A percentile compares a stretch with the other conserved stretches of the same genome.
Evolutionary conservation across 2,329 filamentous ascomycete species (phyloP).

Genomic region (Aspergillus alliaceus): DNA sequence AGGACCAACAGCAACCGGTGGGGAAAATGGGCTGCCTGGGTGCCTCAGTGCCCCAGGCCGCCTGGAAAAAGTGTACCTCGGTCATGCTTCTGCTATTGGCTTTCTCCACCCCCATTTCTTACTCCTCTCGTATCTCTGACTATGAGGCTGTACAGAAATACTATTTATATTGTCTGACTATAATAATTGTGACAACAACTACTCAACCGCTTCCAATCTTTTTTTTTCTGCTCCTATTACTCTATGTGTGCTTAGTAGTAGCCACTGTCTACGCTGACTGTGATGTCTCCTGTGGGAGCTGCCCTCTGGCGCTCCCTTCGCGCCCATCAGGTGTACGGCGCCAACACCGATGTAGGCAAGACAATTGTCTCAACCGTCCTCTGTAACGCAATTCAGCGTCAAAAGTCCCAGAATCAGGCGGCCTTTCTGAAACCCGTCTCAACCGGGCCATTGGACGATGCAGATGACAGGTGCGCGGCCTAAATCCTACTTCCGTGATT

Average conservation of each 20-base stretch:
- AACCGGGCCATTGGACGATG: conserved; percentile 68
- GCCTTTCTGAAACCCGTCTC: conserved; percentile 80
- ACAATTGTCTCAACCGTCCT: conserved; percentile 76
- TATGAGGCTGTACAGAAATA: neutral
- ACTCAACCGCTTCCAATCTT: neutral
- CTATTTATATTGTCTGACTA: neutral
- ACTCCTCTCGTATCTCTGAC: neutral
- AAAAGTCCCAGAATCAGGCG: conserved; percentile 46
- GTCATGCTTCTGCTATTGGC: too few relatives aligned
- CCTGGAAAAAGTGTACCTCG: too few relatives aligned
- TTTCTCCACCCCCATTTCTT: too few relatives aligned
- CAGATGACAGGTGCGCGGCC: conserved; percentile 64
- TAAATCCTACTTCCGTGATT: neutral
- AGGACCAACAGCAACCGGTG: neutral
- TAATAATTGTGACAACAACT: neutral
- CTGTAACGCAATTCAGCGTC: conserved; percentile 59
- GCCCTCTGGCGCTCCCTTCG: conserved; percentile 68
- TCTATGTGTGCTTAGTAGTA: neutral
- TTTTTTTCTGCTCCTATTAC: neutral
- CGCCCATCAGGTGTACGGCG: conserved; percentile 74
- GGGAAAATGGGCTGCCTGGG: neutral
- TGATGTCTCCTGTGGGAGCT: conserved; percentile 55
- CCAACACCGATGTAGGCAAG: conserved; percentile 84
- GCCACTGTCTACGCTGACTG: neutral
- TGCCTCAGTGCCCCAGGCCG: neutral